phyloP scores from a whole-genome alignment of 2,329 filamentous ascomycete species.

The Aspergillus nomiae region DNA sequence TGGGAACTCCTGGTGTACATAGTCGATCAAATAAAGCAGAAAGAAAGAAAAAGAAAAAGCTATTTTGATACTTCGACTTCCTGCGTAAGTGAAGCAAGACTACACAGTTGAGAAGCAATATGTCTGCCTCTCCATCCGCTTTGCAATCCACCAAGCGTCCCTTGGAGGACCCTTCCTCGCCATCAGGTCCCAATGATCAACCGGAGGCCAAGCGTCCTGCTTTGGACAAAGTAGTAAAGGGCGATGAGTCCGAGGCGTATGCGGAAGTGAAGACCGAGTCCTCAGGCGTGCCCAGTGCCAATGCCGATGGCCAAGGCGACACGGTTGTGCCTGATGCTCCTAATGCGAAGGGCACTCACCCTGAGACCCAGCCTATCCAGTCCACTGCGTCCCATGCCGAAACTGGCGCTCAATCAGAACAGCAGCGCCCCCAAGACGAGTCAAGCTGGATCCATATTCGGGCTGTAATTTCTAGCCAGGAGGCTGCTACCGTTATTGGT shows the following conservation, averaged over 20 bases:
- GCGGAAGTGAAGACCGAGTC: conserved; percentile 28
- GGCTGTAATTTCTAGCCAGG: conserved; percentile 93
- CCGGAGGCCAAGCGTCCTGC: conserved; percentile 96
- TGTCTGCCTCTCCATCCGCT: conserved; percentile 68
- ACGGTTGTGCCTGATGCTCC: conserved; percentile 68
- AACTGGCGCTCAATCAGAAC: conserved; percentile 43
- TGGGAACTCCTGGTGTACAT: conserved; percentile 87
- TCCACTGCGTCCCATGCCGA: conserved; percentile 59
- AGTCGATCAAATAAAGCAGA: conserved; percentile 54
- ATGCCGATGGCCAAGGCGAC: conserved; percentile 58
- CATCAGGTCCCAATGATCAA: conserved; percentile 85
- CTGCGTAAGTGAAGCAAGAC: conserved; percentile 43
- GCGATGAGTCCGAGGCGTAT: conserved; percentile 48
- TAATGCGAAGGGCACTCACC: conserved; percentile 53
- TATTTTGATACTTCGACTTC: conserved; percentile 49
- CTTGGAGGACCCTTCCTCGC: conserved; percentile 94
- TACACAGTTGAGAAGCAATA: conserved; percentile 47
- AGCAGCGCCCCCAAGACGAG: conserved; percentile 72
- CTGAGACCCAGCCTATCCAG: conserved; percentile 62
- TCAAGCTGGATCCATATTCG: conserved; percentile 96
- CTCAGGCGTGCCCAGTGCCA: conserved; percentile 22
- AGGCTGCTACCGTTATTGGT: conserved; percentile 96
- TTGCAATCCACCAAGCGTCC: conserved; percentile 73
- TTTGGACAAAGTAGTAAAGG: conserved; percentile 85
- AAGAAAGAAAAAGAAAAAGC: conserved; percentile 53